Evolutionary conservation across 2,329 filamentous ascomycete species (phyloP).

Genomic region (Sporothrix dimorphospora): DNA sequence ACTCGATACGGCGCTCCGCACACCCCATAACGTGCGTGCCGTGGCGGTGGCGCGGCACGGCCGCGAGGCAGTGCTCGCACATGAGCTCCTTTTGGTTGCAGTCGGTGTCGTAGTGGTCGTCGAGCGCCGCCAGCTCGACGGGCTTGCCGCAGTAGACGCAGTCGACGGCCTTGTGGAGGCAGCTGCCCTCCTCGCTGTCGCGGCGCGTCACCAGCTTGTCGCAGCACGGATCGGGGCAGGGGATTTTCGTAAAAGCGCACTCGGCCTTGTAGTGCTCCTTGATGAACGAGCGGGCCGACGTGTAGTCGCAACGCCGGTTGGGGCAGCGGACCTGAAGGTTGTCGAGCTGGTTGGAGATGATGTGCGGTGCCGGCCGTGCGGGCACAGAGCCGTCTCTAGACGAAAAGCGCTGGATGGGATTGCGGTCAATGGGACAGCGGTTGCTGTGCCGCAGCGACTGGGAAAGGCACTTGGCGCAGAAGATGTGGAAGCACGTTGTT

Average conservation of each 20-base stretch:
- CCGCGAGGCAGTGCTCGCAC: conserved; percentile 54
- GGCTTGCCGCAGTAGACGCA: conserved; percentile 59
- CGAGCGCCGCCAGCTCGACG: conserved; percentile 53
- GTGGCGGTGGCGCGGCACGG: conserved; percentile 51
- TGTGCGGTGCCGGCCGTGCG: conserved; percentile 42
- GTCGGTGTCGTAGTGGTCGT: conserved; percentile 47
- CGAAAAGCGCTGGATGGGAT: conserved; percentile 43
- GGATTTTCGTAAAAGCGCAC: conserved; percentile 59
- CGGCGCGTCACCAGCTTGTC: conserved; percentile 55
- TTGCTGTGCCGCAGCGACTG: conserved; percentile 48
- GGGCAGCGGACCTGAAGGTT: conserved; percentile 63
- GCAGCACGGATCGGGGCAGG: conserved; percentile 60
- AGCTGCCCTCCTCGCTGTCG: conserved; percentile 53
- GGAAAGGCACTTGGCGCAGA: conserved; percentile 61
- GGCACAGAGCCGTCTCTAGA: conserved; percentile 34
- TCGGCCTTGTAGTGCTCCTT: conserved; percentile 60
- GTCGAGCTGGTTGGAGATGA: conserved; percentile 65
- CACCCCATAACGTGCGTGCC: conserved; percentile 55
- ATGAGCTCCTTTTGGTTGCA: conserved; percentile 53
- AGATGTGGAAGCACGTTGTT: conserved; percentile 66
- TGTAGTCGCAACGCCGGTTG: conserved; percentile 56
- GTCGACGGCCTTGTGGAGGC: conserved; percentile 55
- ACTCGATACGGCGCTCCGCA: conserved; percentile 45
- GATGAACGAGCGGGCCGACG: conserved; percentile 57
- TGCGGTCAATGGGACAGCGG: conserved; percentile 63